Evolutionary conservation across 768 basidiomycete genomes (phyloP), one percentile per base, ranked within the genome.

Genomic region (Termitomyces sp.): DNA sequence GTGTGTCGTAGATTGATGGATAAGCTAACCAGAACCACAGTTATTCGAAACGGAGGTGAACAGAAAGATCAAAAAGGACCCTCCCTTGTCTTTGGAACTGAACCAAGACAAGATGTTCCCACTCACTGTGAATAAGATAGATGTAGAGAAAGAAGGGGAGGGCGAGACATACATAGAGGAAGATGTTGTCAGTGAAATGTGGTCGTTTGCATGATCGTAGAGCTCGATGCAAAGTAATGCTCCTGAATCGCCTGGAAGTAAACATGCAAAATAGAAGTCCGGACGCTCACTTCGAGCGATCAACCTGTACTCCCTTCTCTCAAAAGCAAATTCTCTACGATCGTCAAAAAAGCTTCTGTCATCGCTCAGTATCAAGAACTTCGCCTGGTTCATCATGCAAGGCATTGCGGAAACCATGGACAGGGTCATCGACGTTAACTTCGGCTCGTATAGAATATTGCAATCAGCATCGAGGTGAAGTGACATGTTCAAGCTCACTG

Each of bases 31-130:
- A 38, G 34, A 40, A 45, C 32, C 19, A 21, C 65, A 97, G 94
- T 77, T 98, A 30, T 88, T 95, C 61, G 90, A 95, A 35, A 88
- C 88, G 0, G 95, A 97, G 64, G 74, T 77, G 30, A 84, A 82
- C 58, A 76, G 91, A 49, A 88, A 83, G 60, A 85, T 96, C 44
- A 91, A 86, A 66, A 85, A 84, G 64, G 89, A 93, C 45, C 95
- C 79, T 7, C 74, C 81, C n/a, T 63, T 83, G 43, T 77, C 71
- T 37, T 71, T 77, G 59, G 79, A 77, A 22, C 61, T 75, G 55
- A 71, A 66, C 49, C 60, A 69, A 43, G 21, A 32, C 9, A 32
- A n/a, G 21, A 32, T 55, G 42, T 59, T 59, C 32, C 45, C 54
- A 26, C 15, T 38, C 32, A 26, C 26, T 42, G 26, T 24, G 9